Evolutionary conservation across 2,329 filamentous ascomycete genomes (phyloP).

Genomic region (Shiraia sp.): DNA sequence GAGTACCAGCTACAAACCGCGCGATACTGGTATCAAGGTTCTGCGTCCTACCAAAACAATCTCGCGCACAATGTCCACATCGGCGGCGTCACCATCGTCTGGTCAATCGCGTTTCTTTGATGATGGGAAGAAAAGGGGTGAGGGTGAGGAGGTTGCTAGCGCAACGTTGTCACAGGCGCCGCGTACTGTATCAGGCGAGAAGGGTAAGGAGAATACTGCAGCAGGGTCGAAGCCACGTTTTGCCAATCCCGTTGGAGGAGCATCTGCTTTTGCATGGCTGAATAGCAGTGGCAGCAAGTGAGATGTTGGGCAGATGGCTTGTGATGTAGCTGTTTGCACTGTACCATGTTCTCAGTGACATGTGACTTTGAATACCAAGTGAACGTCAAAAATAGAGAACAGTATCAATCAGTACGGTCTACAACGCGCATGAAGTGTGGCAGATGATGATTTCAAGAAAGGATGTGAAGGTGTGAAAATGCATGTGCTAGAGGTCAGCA

Average conservation of each 20-base stretch:
- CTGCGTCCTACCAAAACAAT: slow-evolving; percentile 74
- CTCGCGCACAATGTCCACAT: slow-evolving; percentile 52
- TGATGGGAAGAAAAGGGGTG: slow-evolving; percentile 48
- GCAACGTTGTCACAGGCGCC: slow-evolving; percentile 29
- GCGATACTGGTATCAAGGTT: slow-evolving; percentile 82
- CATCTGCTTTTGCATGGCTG: slow-evolving; percentile 93
- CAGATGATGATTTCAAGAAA: too few species aligned
- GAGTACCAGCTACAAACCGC: slow-evolving; percentile 68
- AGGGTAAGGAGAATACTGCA: slow-evolving; percentile 44
- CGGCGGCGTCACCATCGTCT: slow-evolving; percentile 26
- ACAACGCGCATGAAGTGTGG: too few species aligned
- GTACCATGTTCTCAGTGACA: too few species aligned
- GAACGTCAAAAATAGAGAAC: too few species aligned
- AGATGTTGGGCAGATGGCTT: neutral
- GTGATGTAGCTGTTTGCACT: too few species aligned
- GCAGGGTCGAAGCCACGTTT: slow-evolving; percentile 57
- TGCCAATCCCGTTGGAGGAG: slow-evolving; percentile 86
- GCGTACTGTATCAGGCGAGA: slow-evolving; percentile 32
- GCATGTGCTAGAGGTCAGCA: too few species aligned
- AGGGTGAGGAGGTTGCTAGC: slow-evolving; percentile 17
- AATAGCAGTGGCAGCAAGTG: slow-evolving; percentile 52
- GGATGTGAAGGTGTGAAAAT: too few species aligned
- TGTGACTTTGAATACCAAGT: too few species aligned
- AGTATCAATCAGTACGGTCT: too few species aligned
- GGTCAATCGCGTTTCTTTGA: slow-evolving; percentile 55